phyloP scores from a whole-genome alignment of 1,139 yeast genomes.

The Yamadazyma epiphylla region DNA sequence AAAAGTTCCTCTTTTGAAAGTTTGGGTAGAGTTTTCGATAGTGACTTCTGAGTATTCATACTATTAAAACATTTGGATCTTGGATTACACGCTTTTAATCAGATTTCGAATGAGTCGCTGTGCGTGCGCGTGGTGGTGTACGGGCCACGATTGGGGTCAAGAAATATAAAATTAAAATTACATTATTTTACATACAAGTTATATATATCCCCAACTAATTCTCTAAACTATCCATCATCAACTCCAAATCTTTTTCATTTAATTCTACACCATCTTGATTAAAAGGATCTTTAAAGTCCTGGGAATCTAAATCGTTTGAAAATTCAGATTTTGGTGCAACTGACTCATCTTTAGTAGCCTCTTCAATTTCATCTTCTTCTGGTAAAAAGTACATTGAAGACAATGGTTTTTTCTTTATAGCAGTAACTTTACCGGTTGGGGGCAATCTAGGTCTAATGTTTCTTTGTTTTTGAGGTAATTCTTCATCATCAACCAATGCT shows the following conservation, averaged over 20 bases:
- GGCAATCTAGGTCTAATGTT: slow-evolving; percentile 84
- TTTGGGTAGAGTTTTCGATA: slow-evolving; percentile 18
- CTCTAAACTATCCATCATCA: slow-evolving; percentile 12
- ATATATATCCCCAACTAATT: not conserved
- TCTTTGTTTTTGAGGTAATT: slow-evolving; percentile 74
- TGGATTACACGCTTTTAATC: slow-evolving; percentile 4
- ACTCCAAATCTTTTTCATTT: slow-evolving; percentile 14
- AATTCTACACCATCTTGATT: slow-evolving; percentile 6
- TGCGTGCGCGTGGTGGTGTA: too few species aligned
- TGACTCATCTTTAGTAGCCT: slow-evolving; percentile 2
- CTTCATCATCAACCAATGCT: slow-evolving; percentile 69
- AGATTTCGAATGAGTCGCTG: slow-evolving; percentile 1
- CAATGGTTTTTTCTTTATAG: slow-evolving; percentile 60
- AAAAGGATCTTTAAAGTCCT: slow-evolving; percentile 7
- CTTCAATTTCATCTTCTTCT: slow-evolving; percentile 19
- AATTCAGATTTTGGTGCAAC: not conserved
- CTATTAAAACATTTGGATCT: slow-evolving; percentile 4
- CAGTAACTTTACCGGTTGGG: slow-evolving; percentile 84
- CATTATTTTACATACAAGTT: not conserved
- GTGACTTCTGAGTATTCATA: slow-evolving; percentile 4
- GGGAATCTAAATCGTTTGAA: not conserved
- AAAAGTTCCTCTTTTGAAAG: slow-evolving; percentile 40
- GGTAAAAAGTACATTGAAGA: slow-evolving; percentile 47
- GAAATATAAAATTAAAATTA: not conserved
- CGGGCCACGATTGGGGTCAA: too few species aligned